A percentile compares a stretch with the other conserved stretches of the same genome.
These are phyloP conservation scores for Dendrobium chrysotoxum DNA, from an alignment of 106 monocot genomes.

Conservation along the genomic window DNA sequence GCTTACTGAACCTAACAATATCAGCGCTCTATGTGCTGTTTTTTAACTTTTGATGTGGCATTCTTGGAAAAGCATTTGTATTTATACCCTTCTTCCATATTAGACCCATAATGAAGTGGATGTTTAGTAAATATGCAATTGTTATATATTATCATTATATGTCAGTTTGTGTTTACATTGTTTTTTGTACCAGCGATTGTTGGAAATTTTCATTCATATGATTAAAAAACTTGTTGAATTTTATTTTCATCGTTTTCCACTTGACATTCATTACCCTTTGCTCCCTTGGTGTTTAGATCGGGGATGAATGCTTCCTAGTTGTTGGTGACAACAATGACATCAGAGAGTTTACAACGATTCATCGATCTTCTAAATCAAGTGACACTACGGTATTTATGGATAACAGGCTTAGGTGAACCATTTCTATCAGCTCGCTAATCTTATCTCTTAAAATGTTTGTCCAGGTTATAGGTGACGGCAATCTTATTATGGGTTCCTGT, in stretches of 20 bases:
- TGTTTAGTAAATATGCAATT: neutral
- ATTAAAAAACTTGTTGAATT: neutral
- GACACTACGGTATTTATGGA: conserved; percentile 57
- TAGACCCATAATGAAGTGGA: neutral
- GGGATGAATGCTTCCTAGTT: conserved; percentile 85
- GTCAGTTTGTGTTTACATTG: neutral
- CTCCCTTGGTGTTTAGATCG: conserved; percentile 25
- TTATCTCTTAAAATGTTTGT: conserved; percentile 11
- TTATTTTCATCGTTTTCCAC: neutral
- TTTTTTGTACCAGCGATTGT: neutral
- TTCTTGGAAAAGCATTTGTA: too few species aligned
- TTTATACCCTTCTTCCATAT: neutral
- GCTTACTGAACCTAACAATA: too few species aligned
- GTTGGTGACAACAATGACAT: conserved; percentile 91
- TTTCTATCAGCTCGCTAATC: conserved; percentile 1
- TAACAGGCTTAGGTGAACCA: conserved; percentile 8
- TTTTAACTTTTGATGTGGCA: too few species aligned
- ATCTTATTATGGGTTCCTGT: conserved; percentile 94
- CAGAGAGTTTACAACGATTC: conserved; percentile 81
- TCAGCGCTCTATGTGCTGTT: too few species aligned
- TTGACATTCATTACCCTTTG: neutral
- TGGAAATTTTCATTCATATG: neutral
- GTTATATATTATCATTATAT: neutral
- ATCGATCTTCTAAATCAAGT: conserved; percentile 85
- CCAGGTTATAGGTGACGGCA: conserved; percentile 81